phyloP scores from a whole-genome alignment of 2,329 filamentous ascomycete genomes.

The Blumeria graminis region DNA sequence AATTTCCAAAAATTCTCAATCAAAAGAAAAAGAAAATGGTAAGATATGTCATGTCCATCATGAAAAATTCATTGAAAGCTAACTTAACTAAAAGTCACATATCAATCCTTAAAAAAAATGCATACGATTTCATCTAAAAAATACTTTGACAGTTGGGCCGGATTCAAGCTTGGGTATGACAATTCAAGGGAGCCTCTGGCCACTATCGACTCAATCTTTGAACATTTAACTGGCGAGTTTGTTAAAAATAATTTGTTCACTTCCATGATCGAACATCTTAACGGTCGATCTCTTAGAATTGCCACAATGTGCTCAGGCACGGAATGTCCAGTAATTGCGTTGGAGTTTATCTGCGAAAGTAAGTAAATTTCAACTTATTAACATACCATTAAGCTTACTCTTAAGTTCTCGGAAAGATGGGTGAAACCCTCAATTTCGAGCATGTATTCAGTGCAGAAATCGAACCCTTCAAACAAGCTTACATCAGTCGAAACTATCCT shows the following conservation, averaged over 20 bases:
- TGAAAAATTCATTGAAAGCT: not conserved
- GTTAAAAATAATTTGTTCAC: not conserved
- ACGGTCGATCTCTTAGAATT: constrained; percentile 14
- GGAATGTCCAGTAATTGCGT: constrained; percentile 44
- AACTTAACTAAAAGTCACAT: not conserved
- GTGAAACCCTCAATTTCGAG: constrained; percentile 13
- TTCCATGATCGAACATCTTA: constrained; percentile 5
- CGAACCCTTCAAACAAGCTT: constrained; percentile 36
- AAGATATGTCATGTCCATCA: no score
- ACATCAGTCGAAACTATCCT: constrained; percentile 34
- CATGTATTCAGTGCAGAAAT: constrained; percentile 42
- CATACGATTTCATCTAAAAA: not conserved
- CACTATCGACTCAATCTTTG: constrained; percentile 1
- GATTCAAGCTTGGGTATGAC: not conserved
- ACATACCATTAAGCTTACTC: constrained; percentile 1
- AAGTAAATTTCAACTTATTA: constrained; percentile 7
- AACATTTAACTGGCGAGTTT: not conserved
- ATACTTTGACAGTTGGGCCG: not conserved
- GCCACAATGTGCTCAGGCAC: constrained; percentile 62
- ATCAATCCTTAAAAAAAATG: not conserved
- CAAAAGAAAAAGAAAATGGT: no score
- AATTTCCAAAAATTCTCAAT: no score
- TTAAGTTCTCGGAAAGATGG: constrained; percentile 1
- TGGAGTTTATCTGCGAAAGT: constrained; percentile 30
- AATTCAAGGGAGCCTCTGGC: not conserved